Percentiles rank a stretch among this genome's conserved stretches.
These are phyloP conservation scores for Naganishia friedmannii DNA, from an alignment of 768 basidiomycete species.

Conservation along the genomic window DNA sequence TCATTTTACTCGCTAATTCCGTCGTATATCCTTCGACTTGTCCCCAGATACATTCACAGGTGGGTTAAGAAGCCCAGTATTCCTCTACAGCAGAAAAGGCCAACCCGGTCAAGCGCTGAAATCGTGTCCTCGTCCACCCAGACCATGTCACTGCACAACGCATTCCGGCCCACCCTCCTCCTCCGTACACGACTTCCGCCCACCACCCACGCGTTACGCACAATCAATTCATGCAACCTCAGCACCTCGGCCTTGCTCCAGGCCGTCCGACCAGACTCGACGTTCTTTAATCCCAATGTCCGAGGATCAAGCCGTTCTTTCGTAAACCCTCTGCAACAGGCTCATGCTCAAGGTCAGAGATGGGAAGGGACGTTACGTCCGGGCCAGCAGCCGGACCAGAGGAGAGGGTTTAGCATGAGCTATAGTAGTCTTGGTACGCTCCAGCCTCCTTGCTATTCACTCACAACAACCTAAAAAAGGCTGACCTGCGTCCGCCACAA, in stretches of 20 bases:
- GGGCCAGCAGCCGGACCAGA: not conserved
- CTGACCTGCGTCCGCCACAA: not conserved
- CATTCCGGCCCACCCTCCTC: not conserved
- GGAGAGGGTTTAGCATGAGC: constrained; percentile 8
- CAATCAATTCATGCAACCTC: not conserved
- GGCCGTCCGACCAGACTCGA: not conserved
- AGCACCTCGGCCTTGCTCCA: constrained; percentile 1
- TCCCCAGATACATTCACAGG: too few species aligned
- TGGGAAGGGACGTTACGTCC: constrained; percentile 7
- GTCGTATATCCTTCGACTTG: too few species aligned
- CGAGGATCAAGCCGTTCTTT: not conserved
- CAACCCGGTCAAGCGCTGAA: too few species aligned
- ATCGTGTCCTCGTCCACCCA: too few species aligned
- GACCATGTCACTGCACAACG: too few species aligned
- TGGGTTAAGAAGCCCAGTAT: too few species aligned
- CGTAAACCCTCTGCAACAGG: too few species aligned
- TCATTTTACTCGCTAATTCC: too few species aligned
- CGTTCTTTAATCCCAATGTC: constrained; percentile 5
- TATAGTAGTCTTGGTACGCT: constrained; percentile 14
- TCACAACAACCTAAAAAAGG: not conserved
- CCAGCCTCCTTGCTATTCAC: not conserved
- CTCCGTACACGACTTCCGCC: not conserved
- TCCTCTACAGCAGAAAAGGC: too few species aligned
- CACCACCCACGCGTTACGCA: too few species aligned
- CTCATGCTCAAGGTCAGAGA: not conserved